Conservation (phyloP, 129 eudicot species). For the Helichrysum umbraculigerum region DNA sequence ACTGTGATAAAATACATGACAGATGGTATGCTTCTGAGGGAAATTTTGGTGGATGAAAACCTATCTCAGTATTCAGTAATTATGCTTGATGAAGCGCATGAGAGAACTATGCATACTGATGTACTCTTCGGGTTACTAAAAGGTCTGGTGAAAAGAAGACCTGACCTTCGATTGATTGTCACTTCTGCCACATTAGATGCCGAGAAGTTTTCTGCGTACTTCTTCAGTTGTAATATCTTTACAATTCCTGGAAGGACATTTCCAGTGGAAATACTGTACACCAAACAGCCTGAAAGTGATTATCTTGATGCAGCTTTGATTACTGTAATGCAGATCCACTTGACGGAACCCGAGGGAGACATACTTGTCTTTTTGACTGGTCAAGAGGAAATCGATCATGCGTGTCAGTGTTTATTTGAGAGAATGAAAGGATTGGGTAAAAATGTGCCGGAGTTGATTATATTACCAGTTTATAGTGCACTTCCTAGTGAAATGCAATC, state of each 20-base stretch:
- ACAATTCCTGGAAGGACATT: constrained; percentile 94
- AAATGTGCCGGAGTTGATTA: constrained; percentile 82
- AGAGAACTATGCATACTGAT: constrained; percentile 89
- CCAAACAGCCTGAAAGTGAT: constrained; percentile 87
- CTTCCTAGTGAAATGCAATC: constrained; percentile 96
- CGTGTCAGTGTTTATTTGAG: constrained; percentile 79
- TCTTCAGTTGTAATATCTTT: constrained; percentile 82
- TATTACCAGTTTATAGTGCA: constrained; percentile 86
- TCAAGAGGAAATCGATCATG: constrained; percentile 92
- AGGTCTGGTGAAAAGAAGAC: constrained; percentile 64
- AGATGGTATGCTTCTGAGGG: constrained; percentile 86
- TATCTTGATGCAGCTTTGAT: constrained; percentile 88
- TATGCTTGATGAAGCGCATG: constrained; percentile 96
- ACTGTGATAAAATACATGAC: constrained; percentile 95
- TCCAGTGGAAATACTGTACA: constrained; percentile 84
- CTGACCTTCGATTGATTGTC: constrained; percentile 79
- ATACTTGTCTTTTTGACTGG: constrained; percentile 89
- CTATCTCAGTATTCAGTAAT: constrained; percentile 77
- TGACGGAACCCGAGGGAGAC: constrained; percentile 96
- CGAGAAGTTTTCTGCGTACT: constrained; percentile 83
- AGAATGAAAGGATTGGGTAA: constrained; percentile 84
- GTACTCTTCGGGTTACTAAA: constrained; percentile 83
- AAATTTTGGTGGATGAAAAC: constrained; percentile 65
- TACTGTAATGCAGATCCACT: constrained; percentile 88
- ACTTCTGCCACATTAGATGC: constrained; percentile 94